phyloP scores from a whole-genome alignment of 768 basidiomycete species.

The Mycena polygramma region DNA sequence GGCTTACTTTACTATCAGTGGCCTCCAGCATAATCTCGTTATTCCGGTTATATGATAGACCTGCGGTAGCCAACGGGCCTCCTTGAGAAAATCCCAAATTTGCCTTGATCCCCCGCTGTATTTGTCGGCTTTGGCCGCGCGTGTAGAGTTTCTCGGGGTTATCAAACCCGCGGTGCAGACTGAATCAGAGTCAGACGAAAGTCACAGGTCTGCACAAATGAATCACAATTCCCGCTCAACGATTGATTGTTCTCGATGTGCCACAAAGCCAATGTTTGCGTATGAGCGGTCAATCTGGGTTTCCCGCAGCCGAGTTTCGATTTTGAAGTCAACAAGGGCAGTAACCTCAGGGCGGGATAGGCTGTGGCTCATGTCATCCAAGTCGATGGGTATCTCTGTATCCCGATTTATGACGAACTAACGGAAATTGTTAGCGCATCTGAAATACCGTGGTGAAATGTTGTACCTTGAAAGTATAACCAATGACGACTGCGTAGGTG shows the following conservation, averaged over 20 bases:
- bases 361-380: background rate
- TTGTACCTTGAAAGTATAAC: conserved; percentile 12
- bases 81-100: conserved; percentile 10
- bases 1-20: conserved; percentile 10
- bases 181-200: background rate
- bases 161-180: conserved; percentile 16
- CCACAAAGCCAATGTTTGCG: conserved; percentile 19
- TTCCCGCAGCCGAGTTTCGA: conserved; percentile 11
- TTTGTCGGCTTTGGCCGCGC: background rate
- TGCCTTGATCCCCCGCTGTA: conserved; percentile 8
- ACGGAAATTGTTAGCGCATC: background rate
- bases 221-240: conserved; percentile 9
- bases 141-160: conserved; percentile 1
- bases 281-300: conserved; percentile 14
- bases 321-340: conserved; percentile 15
- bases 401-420: conserved; percentile 2
- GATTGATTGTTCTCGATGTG: conserved; percentile 19
- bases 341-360: conserved; percentile 20
- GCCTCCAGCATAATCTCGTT: conserved; percentile 1
- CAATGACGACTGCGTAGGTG: conserved; percentile 3
- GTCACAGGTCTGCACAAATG: background rate
- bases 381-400: background rate
- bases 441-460: background rate
- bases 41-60: background rate
- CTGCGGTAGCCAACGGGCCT: background rate